phyloP scores from a whole-genome alignment of 148 eudicot species.

The Rhododendron simsii region DNA sequence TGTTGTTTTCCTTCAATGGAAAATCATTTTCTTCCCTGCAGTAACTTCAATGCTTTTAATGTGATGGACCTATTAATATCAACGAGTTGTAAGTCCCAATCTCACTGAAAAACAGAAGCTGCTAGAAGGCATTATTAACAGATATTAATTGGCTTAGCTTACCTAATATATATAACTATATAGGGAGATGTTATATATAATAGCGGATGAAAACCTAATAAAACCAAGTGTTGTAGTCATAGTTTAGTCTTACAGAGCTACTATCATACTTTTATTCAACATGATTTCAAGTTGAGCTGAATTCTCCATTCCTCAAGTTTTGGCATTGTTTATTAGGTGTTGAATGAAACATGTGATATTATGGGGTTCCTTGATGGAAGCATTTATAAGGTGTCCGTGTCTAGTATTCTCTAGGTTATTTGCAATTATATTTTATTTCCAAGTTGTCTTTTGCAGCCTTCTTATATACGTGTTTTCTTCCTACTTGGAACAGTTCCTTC shows the following conservation, averaged over 20 bases:
- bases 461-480: constrained; percentile 2
- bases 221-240: background rate
- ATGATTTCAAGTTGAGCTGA: background rate
- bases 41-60: background rate
- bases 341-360: background rate
- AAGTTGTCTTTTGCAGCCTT: background rate
- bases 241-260: background rate
- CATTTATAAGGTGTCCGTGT: background rate
- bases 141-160: background rate
- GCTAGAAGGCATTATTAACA: background rate
- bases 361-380: background rate
- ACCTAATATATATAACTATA: background rate
- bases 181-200: background rate
- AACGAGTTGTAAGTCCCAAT: background rate
- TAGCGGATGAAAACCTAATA: background rate
- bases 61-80: background rate
- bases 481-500: constrained; percentile 72
- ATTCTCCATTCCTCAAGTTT: background rate
- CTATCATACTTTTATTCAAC: background rate
- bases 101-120: background rate
- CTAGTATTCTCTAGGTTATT: background rate
- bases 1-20: background rate
- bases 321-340: background rate
- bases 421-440: background rate
- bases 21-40: background rate